These are phyloP conservation scores for Zygosaccharomyces siamensis DNA, from an alignment of 805 yeast species.

Conservation along the genomic window DNA sequence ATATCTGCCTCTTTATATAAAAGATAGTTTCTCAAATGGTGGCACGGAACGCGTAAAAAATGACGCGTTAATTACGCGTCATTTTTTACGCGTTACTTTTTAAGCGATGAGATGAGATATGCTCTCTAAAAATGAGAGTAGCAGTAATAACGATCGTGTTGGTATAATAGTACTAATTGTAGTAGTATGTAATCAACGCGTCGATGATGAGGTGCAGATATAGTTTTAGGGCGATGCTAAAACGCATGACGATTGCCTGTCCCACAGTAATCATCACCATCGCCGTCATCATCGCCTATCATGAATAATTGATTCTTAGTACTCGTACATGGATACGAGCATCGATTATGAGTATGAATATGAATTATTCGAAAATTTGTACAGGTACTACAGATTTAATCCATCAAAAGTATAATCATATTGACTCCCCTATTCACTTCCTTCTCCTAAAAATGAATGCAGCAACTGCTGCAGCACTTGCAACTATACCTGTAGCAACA, in stretches of 20 bases:
- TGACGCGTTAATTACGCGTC: slow-evolving; percentile 1
- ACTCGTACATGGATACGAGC: background rate
- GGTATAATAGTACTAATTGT: background rate
- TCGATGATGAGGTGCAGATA: slow-evolving; percentile 1
- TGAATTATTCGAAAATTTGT: no score
- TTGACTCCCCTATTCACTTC: slow-evolving; percentile 9
- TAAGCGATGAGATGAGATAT: slow-evolving; percentile 2
- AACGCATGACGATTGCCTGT: background rate
- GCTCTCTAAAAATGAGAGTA: background rate
- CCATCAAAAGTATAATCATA: background rate
- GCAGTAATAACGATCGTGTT: background rate
- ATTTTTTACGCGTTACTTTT: slow-evolving; percentile 2
- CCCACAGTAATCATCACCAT: background rate
- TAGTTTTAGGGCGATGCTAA: background rate
- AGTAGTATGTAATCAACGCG: slow-evolving; percentile 1
- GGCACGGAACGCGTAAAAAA: slow-evolving; percentile 18
- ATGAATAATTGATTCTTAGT: background rate
- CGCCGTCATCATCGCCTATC: background rate
- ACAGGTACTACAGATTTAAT: no score
- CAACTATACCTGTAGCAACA: slow-evolving; percentile 77
- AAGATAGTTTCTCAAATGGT: background rate
- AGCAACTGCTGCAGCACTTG: slow-evolving; percentile 65
- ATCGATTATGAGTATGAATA: no score
- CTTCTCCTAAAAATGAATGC: slow-evolving; percentile 24
- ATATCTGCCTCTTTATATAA: slow-evolving; percentile 8